phyloP scores from a whole-genome alignment of 2,329 filamentous ascomycete species.

The Colletotrichum gigasporum region DNA sequence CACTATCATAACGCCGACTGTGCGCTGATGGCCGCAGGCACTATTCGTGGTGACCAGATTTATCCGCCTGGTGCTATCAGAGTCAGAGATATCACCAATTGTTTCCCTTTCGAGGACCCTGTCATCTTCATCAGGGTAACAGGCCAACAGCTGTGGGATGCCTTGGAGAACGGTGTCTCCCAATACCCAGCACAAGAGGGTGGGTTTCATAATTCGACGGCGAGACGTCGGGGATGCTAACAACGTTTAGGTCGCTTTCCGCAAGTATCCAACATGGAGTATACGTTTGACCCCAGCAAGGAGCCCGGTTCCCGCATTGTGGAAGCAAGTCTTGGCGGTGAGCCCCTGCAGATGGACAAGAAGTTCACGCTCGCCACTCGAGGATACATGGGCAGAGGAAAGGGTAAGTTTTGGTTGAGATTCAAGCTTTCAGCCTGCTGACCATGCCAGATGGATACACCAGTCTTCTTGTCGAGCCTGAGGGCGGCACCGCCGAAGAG shows the following conservation, averaged over 20 bases:
- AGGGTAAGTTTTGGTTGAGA: conserved; percentile 52
- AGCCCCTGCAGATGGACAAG: conserved; percentile 68
- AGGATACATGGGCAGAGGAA: conserved; percentile 89
- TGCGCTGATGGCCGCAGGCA: conserved; percentile 84
- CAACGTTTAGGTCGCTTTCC: conserved; percentile 72
- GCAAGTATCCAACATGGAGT: conserved; percentile 85
- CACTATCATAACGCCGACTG: conserved; percentile 84
- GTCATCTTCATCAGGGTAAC: conserved; percentile 79
- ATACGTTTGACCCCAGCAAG: conserved; percentile 74
- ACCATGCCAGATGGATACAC: conserved; percentile 73
- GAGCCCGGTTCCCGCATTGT: conserved; percentile 71
- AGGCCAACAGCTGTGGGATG: conserved; percentile 79
- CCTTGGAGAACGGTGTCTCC: conserved; percentile 84
- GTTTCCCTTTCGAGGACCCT: conserved; percentile 93
- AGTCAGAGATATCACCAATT: conserved; percentile 85
- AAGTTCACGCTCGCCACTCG: conserved; percentile 81
- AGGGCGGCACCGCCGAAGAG: conserved; percentile 81
- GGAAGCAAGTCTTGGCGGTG: conserved; percentile 67
- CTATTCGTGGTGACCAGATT: conserved; percentile 87
- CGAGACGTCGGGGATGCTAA: neutral
- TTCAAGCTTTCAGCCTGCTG: neutral
- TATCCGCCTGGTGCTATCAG: conserved; percentile 83
- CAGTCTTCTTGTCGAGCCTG: conserved; percentile 77
- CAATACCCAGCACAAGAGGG: conserved; percentile 86
- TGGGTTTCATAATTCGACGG: conserved; percentile 23